Percentiles rank a stretch among this genome's conserved stretches.
These are phyloP conservation scores for Penicillium subrubescens DNA, from an alignment of 495 filamentous ascomycete genomes.

Conservation along the genomic window DNA sequence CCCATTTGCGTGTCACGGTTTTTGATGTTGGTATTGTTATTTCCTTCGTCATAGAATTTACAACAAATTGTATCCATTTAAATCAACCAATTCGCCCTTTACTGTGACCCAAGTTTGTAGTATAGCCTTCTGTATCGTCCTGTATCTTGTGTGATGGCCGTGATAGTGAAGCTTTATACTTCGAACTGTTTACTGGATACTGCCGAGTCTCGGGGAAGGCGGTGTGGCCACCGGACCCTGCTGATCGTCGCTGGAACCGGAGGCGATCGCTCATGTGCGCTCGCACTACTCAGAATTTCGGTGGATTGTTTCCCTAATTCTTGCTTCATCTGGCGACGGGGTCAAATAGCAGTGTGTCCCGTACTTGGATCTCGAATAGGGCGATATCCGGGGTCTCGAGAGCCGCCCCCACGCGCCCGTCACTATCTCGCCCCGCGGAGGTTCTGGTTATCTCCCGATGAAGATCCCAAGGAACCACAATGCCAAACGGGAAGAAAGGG, in stretches of 20 bases:
- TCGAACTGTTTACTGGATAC: background rate
- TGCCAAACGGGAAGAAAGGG: conserved; percentile 68
- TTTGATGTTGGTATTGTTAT: background rate
- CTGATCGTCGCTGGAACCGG: conserved; percentile 14
- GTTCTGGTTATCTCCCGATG: conserved; percentile 32
- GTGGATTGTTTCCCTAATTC: background rate
- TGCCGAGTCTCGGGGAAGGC: conserved; percentile 4
- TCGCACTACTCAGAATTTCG: background rate
- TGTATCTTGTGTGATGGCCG: background rate
- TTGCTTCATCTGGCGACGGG: background rate
- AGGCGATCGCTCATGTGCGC: conserved; percentile 10
- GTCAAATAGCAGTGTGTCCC: background rate
- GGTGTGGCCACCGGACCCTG: conserved; percentile 10
- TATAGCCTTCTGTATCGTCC: background rate
- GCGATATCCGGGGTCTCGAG: background rate
- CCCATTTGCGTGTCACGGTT: background rate
- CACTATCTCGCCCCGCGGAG: conserved; percentile 10
- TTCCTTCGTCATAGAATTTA: background rate
- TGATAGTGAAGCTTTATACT: background rate
- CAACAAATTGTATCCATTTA: background rate
- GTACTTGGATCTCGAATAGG: background rate
- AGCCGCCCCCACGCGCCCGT: background rate
- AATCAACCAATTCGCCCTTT: background rate
- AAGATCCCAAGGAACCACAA: conserved; percentile 37
- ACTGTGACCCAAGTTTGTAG: no score